Percentiles rank a stretch among this genome's conserved stretches.
phyloP scores from a whole-genome alignment of 192 early-diverging fungal genomes.

The Gonapodya prolifera region DNA sequence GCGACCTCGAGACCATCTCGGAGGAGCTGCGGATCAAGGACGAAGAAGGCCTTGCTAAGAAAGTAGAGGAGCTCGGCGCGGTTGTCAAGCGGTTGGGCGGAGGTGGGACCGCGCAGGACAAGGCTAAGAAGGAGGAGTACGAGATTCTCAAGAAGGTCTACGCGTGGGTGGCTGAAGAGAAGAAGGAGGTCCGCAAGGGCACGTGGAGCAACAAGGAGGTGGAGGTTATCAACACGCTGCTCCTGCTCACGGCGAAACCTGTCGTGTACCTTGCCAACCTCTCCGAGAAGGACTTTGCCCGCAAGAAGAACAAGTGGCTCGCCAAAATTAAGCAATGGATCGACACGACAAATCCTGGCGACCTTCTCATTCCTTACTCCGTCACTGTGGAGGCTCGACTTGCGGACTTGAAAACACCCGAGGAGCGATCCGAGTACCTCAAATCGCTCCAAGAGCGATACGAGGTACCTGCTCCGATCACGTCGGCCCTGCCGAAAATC shows the following conservation, averaged over 20 bases:
- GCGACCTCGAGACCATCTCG: slow-evolving; percentile 91
- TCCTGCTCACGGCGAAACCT: slow-evolving; percentile 89
- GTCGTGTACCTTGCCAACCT: slow-evolving; percentile 86
- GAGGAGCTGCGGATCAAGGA: slow-evolving; percentile 93
- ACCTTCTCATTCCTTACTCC: slow-evolving; percentile 67
- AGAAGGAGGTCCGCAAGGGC: slow-evolving; percentile 79
- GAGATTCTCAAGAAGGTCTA: slow-evolving; percentile 59
- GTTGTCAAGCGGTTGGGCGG: slow-evolving; percentile 60
- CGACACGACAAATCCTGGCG: slow-evolving; percentile 65
- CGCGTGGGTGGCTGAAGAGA: slow-evolving; percentile 57
- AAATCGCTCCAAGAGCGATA: slow-evolving; percentile 49
- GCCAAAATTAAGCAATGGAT: slow-evolving; percentile 86
- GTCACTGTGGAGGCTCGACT: slow-evolving; percentile 66
- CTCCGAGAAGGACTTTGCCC: slow-evolving; percentile 71
- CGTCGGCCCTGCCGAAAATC: slow-evolving; percentile 72
- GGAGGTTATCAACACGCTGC: slow-evolving; percentile 74
- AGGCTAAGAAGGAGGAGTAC: slow-evolving; percentile 84
- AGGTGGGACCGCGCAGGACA: slow-evolving; percentile 69
- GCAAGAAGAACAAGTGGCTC: slow-evolving; percentile 94
- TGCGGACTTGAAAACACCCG: slow-evolving; percentile 25
- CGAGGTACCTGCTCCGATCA: slow-evolving; percentile 19
- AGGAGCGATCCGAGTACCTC: slow-evolving; percentile 44
- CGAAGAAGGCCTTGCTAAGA: slow-evolving; percentile 64
- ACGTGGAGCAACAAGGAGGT: slow-evolving; percentile 87
- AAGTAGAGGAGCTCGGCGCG: slow-evolving; percentile 51